Evolutionary conservation across 208 protist genomes (phyloP).

Genomic region (Acanthamoeba sp.): DNA sequence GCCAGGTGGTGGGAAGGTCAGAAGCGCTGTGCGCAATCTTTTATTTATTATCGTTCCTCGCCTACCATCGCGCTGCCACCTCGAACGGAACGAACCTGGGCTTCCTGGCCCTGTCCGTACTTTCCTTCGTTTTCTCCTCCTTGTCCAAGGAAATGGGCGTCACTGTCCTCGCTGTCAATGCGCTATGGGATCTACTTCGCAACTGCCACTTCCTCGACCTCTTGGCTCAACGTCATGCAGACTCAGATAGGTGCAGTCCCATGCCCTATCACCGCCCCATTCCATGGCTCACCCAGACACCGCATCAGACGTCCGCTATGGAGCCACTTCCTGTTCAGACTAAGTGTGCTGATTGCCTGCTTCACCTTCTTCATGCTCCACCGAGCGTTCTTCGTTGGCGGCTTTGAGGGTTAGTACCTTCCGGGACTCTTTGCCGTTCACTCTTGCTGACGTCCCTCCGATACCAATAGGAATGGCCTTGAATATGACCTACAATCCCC

Average conservation of each 20-base stretch:
- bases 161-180: constrained; percentile 88
- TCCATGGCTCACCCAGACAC: neutral
- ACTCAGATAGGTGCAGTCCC: constrained; percentile 22
- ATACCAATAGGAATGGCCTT: neutral
- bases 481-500: constrained; percentile 88
- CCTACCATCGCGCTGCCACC: constrained; percentile 39
- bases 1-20: constrained; percentile 83
- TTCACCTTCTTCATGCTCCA: constrained; percentile 23
- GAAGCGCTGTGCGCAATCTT: constrained; percentile 88
- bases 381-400: constrained; percentile 29
- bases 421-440: neutral
- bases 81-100: neutral
- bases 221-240: neutral
- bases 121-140: constrained; percentile 62
- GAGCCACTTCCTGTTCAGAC: constrained; percentile 17
- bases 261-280: too few relatives aligned
- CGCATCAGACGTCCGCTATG: neutral
- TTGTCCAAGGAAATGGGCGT: constrained; percentile 92
- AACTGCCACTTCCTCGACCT: constrained; percentile 30
- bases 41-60: constrained; percentile 89
- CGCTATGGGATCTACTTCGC: constrained; percentile 85
- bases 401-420: neutral
- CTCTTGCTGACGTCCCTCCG: neutral
- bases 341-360: neutral
- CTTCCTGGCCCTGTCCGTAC: neutral